A percentile compares a stretch with the other conserved stretches of the same genome.
Evolutionary conservation across 257 asterid genomes (phyloP).

Genomic region (Solanum stenotomum): DNA sequence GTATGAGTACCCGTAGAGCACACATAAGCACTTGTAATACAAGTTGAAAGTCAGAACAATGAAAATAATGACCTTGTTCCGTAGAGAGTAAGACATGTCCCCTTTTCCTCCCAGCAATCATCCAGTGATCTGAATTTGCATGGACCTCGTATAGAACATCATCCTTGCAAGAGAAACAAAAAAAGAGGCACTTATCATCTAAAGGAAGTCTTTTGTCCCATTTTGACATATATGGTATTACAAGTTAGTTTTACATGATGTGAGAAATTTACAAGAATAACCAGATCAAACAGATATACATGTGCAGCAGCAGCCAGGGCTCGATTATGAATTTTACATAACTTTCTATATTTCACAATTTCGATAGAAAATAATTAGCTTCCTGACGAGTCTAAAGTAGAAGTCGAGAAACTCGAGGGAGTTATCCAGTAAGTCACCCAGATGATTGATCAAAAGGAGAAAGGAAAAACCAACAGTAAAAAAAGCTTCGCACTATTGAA

Average conservation of each 20-base stretch:
- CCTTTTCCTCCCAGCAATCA: constrained; percentile 96
- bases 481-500: background rate
- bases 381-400: background rate
- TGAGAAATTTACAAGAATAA: background rate
- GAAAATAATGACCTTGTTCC: constrained; percentile 40
- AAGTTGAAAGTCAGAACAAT: background rate
- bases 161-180: constrained; percentile 26
- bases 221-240: background rate
- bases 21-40: background rate
- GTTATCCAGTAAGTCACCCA: background rate
- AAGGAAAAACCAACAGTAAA: background rate
- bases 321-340: background rate
- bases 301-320: background rate
- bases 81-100: constrained; percentile 70
- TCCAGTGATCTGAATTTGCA: constrained; percentile 84
- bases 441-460: background rate
- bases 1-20: background rate
- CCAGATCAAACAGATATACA: background rate
- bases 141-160: constrained; percentile 83
- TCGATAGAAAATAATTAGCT: background rate
- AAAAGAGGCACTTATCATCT: background rate
- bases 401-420: background rate
- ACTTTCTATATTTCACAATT: background rate
- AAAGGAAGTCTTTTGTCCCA: background rate
- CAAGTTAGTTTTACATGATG: background rate